Percentiles rank a stretch among this genome's conserved stretches.
phyloP scores from a whole-genome alignment of 805 yeast genomes.

The Barnettozyma wickerhamii region DNA sequence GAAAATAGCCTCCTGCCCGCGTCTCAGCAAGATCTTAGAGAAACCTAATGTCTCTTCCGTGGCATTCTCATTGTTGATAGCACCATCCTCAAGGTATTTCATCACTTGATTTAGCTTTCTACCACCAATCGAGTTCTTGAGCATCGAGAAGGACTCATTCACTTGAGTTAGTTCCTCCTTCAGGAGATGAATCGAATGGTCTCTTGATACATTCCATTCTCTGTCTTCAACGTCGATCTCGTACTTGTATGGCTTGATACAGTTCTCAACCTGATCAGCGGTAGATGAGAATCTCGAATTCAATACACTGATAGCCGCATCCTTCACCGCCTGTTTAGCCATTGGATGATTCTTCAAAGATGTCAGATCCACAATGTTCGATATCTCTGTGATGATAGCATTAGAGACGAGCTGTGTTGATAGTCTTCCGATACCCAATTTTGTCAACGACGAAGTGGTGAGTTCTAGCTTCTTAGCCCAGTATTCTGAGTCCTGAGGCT shows the following conservation, averaged over 20 bases:
- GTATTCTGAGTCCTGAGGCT: slow-evolving; percentile 59
- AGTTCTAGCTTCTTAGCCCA: slow-evolving; percentile 89
- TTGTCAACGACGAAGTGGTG: slow-evolving; percentile 79
- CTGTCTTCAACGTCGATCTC: slow-evolving; percentile 95
- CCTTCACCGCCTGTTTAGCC: slow-evolving; percentile 74
- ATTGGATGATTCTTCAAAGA: slow-evolving; percentile 82
- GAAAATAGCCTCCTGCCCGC: slow-evolving; percentile 83
- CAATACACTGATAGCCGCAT: slow-evolving; percentile 79
- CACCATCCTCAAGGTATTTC: slow-evolving; percentile 50
- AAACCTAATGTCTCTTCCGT: slow-evolving; percentile 76
- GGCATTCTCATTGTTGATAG: slow-evolving; percentile 24
- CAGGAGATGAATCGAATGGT: slow-evolving; percentile 66
- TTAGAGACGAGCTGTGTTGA: slow-evolving; percentile 81
- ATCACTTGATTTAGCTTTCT: slow-evolving; percentile 81
- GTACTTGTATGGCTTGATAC: slow-evolving; percentile 96
- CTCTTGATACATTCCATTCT: slow-evolving; percentile 84
- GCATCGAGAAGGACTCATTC: slow-evolving; percentile 49
- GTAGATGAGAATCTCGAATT: slow-evolving; percentile 80
- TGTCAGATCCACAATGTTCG: slow-evolving; percentile 66
- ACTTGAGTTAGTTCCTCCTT: slow-evolving; percentile 88
- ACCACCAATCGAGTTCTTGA: slow-evolving; percentile 75
- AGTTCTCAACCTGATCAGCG: slow-evolving; percentile 97
- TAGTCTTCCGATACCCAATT: slow-evolving; percentile 88
- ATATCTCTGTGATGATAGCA: slow-evolving; percentile 73
- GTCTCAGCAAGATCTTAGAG: slow-evolving; percentile 64